A percentile compares a stretch with the other conserved stretches of the same genome.
Evolutionary conservation across 306 rosid genomes (phyloP).

Genomic region (Vigna trinervia): DNA sequence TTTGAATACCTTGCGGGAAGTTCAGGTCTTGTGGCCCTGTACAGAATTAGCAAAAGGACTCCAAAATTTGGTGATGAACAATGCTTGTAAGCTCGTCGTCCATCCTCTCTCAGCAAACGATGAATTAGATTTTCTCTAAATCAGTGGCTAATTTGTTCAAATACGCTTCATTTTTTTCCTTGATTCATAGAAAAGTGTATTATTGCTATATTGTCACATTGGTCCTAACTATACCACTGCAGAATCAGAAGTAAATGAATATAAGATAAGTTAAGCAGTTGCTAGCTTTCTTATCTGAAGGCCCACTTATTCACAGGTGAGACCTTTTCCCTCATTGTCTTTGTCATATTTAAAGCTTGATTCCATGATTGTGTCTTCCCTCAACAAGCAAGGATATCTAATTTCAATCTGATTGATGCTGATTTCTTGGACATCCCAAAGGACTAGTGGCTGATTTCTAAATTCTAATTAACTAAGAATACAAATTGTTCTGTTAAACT

Average conservation of each 20-base stretch:
- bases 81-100: neutral
- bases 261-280: neutral
- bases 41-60: neutral
- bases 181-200: neutral
- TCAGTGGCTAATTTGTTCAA: neutral
- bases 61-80: neutral
- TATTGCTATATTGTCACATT: neutral
- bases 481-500: neutral
- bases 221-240: neutral
- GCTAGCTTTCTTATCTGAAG: neutral
- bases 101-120: neutral
- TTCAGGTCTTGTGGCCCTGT: neutral
- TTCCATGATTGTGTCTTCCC: neutral
- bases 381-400: neutral
- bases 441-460: no score
- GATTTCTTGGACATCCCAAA: neutral
- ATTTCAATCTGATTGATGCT: neutral
- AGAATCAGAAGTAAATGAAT: neutral
- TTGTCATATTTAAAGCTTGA: neutral
- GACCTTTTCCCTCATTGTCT: neutral
- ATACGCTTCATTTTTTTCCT: neutral
- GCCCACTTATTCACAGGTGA: neutral
- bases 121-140: neutral
- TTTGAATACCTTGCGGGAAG: neutral
- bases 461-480: neutral